phyloP scores from a whole-genome alignment of 352 stramenopile species.

The Phytophthora capsici region DNA sequence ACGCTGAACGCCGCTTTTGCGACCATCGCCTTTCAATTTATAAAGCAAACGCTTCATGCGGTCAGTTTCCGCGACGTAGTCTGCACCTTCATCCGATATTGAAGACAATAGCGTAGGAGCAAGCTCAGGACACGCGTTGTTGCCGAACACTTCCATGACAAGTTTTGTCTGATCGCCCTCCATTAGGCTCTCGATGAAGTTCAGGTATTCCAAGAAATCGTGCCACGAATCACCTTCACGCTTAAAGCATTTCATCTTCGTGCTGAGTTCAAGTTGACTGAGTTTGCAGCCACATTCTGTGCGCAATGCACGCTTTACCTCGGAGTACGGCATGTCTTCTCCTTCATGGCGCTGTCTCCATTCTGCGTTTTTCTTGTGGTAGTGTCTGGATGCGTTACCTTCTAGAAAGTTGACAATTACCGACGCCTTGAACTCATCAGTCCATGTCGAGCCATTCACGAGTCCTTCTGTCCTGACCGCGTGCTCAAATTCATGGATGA shows the following conservation, averaged over 20 bases:
- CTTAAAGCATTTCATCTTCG: conserved; percentile 2
- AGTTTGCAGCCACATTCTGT: conserved; percentile 10
- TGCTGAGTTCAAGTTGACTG: conserved; percentile 10
- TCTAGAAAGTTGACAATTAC: conserved; percentile 14
- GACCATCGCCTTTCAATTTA: conserved; percentile 1
- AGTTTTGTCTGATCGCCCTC: conserved; percentile 6
- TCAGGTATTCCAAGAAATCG: conserved; percentile 17
- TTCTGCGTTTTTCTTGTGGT: conserved; percentile 12
- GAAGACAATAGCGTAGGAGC: background rate
- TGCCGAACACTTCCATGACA: conserved; percentile 10
- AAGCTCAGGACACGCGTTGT: conserved; percentile 3
- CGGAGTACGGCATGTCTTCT: background rate
- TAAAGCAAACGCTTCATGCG: conserved; percentile 4
- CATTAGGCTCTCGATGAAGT: conserved; percentile 17
- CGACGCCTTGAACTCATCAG: conserved; percentile 10
- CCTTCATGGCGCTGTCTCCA: conserved; percentile 1
- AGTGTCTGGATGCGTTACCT: conserved; percentile 3
- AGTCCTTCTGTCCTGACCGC: conserved; percentile 3
- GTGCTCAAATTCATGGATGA: conserved; percentile 9
- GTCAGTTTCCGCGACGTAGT: conserved; percentile 1
- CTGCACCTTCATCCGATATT: background rate
- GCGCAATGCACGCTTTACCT: conserved; percentile 1
- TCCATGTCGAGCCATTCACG: conserved; percentile 13
- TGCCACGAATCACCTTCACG: conserved; percentile 6
- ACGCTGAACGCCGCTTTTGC: too few species aligned